Percentiles rank a stretch among this genome's conserved stretches.
Evolutionary conservation across 2,329 filamentous ascomycete genomes (phyloP).

Genomic region (Aspergillus glaucus): DNA sequence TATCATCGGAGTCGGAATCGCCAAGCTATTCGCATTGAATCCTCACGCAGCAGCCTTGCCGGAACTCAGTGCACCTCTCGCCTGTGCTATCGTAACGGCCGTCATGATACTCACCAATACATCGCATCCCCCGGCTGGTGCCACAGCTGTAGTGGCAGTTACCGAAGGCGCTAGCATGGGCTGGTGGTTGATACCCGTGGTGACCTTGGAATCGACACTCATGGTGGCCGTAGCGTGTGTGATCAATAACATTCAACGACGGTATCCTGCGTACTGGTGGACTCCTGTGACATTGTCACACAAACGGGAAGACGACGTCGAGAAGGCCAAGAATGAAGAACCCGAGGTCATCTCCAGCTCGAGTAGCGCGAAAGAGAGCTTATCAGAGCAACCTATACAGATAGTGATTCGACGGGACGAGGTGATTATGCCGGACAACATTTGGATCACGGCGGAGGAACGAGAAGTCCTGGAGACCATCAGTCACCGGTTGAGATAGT

Average conservation of each 20-base stretch:
- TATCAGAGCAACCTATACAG: constrained; percentile 17
- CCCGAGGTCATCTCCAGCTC: constrained; percentile 8
- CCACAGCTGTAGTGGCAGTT: constrained; percentile 65
- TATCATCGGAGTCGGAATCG: constrained; percentile 54
- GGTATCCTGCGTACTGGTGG: constrained; percentile 66
- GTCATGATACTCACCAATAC: constrained; percentile 66
- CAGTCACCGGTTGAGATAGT: constrained; percentile 25
- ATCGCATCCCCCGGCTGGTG: constrained; percentile 67
- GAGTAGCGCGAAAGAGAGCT: constrained; percentile 13
- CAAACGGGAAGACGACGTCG: constrained; percentile 10
- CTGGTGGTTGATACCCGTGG: constrained; percentile 62
- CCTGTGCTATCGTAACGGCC: constrained; percentile 57
- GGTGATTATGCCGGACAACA: constrained; percentile 27
- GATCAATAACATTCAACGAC: constrained; percentile 63
- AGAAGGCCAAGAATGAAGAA: constrained; percentile 15
- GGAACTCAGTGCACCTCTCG: constrained; percentile 60
- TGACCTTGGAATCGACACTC: constrained; percentile 54
- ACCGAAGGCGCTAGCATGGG: constrained; percentile 50
- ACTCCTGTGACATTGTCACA: constrained; percentile 25
- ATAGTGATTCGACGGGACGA: constrained; percentile 25
- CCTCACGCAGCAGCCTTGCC: constrained; percentile 46
- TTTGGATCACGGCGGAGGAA: constrained; percentile 29
- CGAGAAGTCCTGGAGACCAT: constrained; percentile 25
- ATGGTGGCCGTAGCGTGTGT: constrained; percentile 59
- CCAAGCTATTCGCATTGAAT: constrained; percentile 58